These are phyloP conservation scores for Heliophila coronopifolia DNA, from an alignment of 441 rosid genomes.

Conservation along the genomic window DNA sequence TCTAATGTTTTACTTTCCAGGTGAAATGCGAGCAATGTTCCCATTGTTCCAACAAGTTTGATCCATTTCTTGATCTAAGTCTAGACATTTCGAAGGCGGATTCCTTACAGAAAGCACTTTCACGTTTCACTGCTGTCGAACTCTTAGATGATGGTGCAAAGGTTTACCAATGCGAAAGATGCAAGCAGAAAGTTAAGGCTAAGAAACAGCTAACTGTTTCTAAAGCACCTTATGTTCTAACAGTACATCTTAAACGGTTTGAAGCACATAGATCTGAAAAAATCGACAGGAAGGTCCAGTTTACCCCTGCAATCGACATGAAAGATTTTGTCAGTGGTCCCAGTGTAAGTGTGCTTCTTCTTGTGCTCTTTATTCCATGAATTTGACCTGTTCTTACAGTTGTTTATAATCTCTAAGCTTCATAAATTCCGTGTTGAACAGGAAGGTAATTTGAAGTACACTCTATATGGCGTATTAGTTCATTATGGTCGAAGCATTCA, in stretches of 20 bases:
- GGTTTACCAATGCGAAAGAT: slow-evolving; percentile 77
- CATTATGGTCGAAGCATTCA: slow-evolving; percentile 79
- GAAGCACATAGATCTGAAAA: slow-evolving; percentile 68
- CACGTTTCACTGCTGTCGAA: slow-evolving; percentile 70
- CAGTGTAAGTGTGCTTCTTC: slow-evolving; percentile 50
- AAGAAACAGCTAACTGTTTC: slow-evolving; percentile 74
- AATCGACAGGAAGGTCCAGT: slow-evolving; percentile 63
- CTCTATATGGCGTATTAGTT: slow-evolving; percentile 85
- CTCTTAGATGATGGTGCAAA: slow-evolving; percentile 80
- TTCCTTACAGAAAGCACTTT: slow-evolving; percentile 62
- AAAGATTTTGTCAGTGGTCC: slow-evolving; percentile 73
- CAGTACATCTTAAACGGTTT: slow-evolving; percentile 85
- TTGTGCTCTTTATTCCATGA: neutral
- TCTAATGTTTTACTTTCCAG: slow-evolving; percentile 31
- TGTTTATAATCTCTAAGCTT: neutral
- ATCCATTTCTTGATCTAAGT: slow-evolving; percentile 87
- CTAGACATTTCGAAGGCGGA: slow-evolving; percentile 82
- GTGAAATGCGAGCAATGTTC: slow-evolving; percentile 81
- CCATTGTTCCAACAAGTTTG: slow-evolving; percentile 76
- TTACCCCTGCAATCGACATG: slow-evolving; percentile 64
- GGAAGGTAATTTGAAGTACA: slow-evolving; percentile 88
- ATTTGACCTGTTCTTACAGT: neutral
- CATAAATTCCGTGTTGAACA: slow-evolving; percentile 27
- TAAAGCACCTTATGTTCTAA: slow-evolving; percentile 81
- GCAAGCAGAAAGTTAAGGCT: slow-evolving; percentile 86